phyloP scores from a whole-genome alignment of 768 basidiomycete species.

The Daedalea quercina region DNA sequence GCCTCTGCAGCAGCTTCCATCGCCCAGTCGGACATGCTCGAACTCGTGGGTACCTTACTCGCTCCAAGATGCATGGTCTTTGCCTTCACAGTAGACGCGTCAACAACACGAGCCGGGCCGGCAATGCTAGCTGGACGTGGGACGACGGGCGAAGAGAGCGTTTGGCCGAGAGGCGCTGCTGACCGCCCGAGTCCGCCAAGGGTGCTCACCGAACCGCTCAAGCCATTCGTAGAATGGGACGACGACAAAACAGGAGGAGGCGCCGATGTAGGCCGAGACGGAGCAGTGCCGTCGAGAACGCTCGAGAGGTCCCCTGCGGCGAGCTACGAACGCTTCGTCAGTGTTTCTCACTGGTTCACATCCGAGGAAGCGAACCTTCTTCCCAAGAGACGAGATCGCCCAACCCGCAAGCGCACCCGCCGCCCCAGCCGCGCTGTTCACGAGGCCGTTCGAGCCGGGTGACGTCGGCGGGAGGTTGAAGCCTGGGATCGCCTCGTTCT shows the following conservation, averaged over 20 bases:
- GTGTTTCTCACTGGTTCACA: neutral
- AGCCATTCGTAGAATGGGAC: neutral
- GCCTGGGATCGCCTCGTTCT: slow-evolving; percentile 14
- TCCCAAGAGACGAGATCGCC: slow-evolving; percentile 89
- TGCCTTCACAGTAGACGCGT: slow-evolving; percentile 26
- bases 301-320: slow-evolving; percentile 68
- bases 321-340: slow-evolving; percentile 36
- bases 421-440: slow-evolving; percentile 84
- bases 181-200: neutral
- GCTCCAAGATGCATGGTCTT: slow-evolving; percentile 70
- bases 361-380: slow-evolving; percentile 45
- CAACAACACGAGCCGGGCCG: no score
- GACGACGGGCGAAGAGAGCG: slow-evolving; percentile 19
- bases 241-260: slow-evolving; percentile 24
- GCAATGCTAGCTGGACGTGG: slow-evolving; percentile 10
- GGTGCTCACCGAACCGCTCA: neutral
- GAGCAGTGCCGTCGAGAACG: slow-evolving; percentile 39
- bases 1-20: slow-evolving; percentile 48
- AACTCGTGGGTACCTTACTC: slow-evolving; percentile 35
- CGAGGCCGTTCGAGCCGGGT: slow-evolving; percentile 42
- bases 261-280: slow-evolving; percentile 36
- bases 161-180: neutral
- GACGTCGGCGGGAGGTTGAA: slow-evolving; percentile 10
- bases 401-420: slow-evolving; percentile 91
- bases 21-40: slow-evolving; percentile 36